Base-by-base conservation (phyloP, 306 rosid genomes). In the Rosa persica region DNA sequence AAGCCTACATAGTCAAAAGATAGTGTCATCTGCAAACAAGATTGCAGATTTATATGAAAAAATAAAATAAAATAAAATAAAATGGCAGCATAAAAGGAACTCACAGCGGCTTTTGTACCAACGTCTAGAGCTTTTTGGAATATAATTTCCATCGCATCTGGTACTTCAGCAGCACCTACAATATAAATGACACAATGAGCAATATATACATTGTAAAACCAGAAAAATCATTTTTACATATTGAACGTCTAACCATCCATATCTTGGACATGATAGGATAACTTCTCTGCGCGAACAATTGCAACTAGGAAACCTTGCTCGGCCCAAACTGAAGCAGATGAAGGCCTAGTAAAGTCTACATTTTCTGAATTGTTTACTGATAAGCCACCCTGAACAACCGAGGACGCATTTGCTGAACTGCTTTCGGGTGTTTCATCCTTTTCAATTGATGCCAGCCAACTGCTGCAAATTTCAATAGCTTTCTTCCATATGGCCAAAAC, bases 401-500 rank as follows among this genome's bases (percentile, higher is more conserved):
- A 66, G 81, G 85, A 75, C 34, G 79, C 86, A 47, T 83, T 87
- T 7, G 70, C 74, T 8, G 81, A 86, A 81, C 85, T 86, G 81
- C 80, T 86, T 85, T 60, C 80, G 8, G 86, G 83, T 25, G 74
- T 46, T 76, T 78, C 81, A 27, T 68, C 75, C 86, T 69, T 72
- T 22, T 81, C 13, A 30, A 75, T 34, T 34, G 95, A 85, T 76
- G 69, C 73, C 81, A 80, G 34, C 94, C 94, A 91, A 71, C 85
- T 75, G 62, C 79, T 76, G 87, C 94, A 89, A 78, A 86, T 84
- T 80, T 91, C 84, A 70, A 91, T 75, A 36, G 90, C 82, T 81
- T 90, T 86, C 77, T 86, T 86, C 99, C 98, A 96, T 85, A 96
- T 71, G 78, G 98, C 98, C 90, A 96, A 90, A 89, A 89, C 81